Percentiles rank a stretch among this genome's conserved stretches.
Conservation (phyloP, 257 asterid genomes). For the Solanum pimpinellifolium region DNA sequence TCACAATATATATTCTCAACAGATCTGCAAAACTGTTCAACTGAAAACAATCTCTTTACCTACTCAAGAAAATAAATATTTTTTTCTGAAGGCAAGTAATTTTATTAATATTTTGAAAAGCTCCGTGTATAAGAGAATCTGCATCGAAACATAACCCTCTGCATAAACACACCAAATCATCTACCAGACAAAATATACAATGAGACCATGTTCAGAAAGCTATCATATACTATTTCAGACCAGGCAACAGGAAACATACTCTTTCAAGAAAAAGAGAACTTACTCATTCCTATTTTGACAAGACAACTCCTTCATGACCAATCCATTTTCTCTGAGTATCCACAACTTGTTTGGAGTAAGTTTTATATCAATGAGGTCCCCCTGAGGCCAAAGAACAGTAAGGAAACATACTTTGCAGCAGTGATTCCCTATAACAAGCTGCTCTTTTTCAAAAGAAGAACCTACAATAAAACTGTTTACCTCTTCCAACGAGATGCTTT, state of each 20-base stretch:
- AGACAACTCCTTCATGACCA: slow-evolving; percentile 50
- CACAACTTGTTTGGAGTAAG: slow-evolving; percentile 55
- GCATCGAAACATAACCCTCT: neutral
- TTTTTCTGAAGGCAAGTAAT: neutral
- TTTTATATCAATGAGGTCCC: slow-evolving; percentile 60
- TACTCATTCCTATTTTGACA: slow-evolving; percentile 34
- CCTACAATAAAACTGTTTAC: slow-evolving; percentile 17
- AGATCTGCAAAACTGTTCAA: neutral
- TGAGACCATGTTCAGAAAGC: neutral
- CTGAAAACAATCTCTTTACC: neutral
- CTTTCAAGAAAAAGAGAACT: slow-evolving; percentile 17
- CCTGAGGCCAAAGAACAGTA: slow-evolving; percentile 28
- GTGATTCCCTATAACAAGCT: neutral
- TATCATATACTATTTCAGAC: neutral
- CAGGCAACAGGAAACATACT: slow-evolving; percentile 28
- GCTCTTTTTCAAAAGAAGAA: neutral
- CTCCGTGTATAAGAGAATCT: neutral
- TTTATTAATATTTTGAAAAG: neutral
- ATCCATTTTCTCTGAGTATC: slow-evolving; percentile 71
- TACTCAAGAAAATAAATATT: neutral
- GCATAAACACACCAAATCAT: neutral
- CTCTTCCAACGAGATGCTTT: slow-evolving; percentile 50
- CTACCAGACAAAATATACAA: neutral
- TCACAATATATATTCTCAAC: neutral
- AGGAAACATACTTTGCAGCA: neutral